A percentile compares a stretch with the other conserved stretches of the same genome.
phyloP scores from a whole-genome alignment of 2,329 filamentous ascomycete species.

The Lomentospora prolificans region DNA sequence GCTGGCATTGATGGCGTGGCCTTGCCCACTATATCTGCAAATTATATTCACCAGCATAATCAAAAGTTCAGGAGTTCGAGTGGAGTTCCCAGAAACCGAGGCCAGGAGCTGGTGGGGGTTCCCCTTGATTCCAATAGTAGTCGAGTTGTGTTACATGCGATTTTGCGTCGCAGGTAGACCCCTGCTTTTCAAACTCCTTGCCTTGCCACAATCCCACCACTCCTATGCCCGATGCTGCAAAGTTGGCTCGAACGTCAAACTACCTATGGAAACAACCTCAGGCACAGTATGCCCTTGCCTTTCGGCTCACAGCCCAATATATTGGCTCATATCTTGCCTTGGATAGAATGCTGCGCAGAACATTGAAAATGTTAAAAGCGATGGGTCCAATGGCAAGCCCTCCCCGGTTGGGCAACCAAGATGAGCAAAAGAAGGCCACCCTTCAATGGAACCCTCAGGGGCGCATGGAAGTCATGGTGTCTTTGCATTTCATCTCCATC shows the following conservation, averaged over 20 bases:
- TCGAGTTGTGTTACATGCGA: not conserved
- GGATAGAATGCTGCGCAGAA: not conserved
- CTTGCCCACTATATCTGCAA: not conserved
- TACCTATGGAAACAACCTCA: not conserved
- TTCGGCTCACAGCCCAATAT: not conserved
- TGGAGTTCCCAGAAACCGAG: not conserved
- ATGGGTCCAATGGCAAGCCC: too few relatives aligned
- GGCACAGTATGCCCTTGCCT: not conserved
- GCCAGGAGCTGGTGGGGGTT: not conserved
- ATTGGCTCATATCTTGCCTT: not conserved
- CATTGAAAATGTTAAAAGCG: not conserved
- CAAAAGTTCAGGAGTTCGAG: not conserved
- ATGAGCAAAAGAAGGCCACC: too few relatives aligned
- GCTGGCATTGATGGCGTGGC: not conserved
- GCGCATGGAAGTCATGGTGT: too few relatives aligned
- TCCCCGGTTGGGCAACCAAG: too few relatives aligned
- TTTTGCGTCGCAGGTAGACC: not conserved
- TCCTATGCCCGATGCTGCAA: not conserved
- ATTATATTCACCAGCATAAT: not conserved
- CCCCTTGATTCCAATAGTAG: not conserved
- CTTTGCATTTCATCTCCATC: too few relatives aligned
- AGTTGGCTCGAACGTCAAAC: not conserved
- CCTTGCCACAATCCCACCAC: not conserved
- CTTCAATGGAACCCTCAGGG: too few relatives aligned
- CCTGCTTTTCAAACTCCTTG: not conserved